A percentile compares a stretch with the other conserved stretches of the same genome.
Conservation (phyloP, 768 basidiomycete species). For the Mycena rosella region DNA sequence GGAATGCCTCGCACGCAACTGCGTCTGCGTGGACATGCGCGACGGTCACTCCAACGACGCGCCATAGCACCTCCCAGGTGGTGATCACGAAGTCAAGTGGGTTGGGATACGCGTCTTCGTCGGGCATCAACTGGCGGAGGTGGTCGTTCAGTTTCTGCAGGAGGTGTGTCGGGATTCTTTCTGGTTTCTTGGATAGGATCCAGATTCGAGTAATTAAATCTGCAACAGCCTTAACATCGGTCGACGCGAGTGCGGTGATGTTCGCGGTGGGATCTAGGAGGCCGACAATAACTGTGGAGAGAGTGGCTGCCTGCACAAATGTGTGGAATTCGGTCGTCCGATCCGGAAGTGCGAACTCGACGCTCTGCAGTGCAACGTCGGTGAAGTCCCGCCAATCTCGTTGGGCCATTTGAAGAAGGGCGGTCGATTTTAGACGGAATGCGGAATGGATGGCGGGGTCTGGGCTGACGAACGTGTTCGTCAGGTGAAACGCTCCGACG, state of each 20-base stretch:
- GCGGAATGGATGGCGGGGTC: conserved; percentile 49
- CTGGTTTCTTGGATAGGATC: conserved; percentile 56
- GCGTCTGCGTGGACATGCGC: conserved; percentile 52
- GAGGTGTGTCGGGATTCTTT: conserved; percentile 45
- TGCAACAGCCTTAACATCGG: conserved; percentile 54
- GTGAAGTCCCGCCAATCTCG: conserved; percentile 53
- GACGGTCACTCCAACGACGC: conserved; percentile 62
- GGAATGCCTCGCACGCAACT: conserved; percentile 45
- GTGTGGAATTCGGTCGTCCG: conserved; percentile 46
- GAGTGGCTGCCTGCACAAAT: conserved; percentile 59
- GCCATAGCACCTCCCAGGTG: conserved; percentile 74
- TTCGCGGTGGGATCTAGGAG: conserved; percentile 53
- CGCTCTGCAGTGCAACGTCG: conserved; percentile 45
- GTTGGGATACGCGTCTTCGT: conserved; percentile 46
- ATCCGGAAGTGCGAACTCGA: conserved; percentile 41
- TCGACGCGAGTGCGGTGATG: conserved; percentile 43
- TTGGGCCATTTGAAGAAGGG: conserved; percentile 45
- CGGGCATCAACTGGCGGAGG: conserved; percentile 57
- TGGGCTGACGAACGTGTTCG: conserved; percentile 66
- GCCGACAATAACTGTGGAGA: conserved; percentile 57
- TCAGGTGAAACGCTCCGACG: conserved; percentile 48
- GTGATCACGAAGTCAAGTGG: conserved; percentile 69
- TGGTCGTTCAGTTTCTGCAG: conserved; percentile 50
- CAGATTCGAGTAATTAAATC: conserved; percentile 60
- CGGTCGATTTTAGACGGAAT: conserved; percentile 48